Conservation (phyloP, 148 eudicot genomes). For the Polygonum maritimum region DNA sequence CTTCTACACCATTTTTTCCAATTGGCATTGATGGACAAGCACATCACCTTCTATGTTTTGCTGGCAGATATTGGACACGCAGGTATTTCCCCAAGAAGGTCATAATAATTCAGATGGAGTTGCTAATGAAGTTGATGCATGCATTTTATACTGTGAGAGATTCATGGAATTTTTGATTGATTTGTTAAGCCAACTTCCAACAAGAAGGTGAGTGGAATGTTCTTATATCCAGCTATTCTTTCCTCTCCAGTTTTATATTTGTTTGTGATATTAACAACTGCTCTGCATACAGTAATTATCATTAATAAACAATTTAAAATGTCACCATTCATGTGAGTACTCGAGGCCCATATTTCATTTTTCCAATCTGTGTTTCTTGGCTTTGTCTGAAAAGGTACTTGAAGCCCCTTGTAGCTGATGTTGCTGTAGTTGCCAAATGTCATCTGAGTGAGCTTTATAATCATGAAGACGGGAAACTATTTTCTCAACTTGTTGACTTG, state of each 20-base stretch:
- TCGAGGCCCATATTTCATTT: neutral
- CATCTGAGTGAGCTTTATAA: conserved; percentile 82
- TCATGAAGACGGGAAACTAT: conserved; percentile 83
- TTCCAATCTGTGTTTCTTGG: conserved; percentile 3
- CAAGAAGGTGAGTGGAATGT: conserved; percentile 55
- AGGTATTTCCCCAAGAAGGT: conserved; percentile 37
- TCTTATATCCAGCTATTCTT: neutral
- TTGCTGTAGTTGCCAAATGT: conserved; percentile 93
- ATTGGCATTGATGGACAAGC: neutral
- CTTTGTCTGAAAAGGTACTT: conserved; percentile 38
- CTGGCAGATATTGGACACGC: conserved; percentile 64
- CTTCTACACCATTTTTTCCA: neutral
- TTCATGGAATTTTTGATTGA: conserved; percentile 96
- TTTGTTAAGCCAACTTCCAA: conserved; percentile 90
- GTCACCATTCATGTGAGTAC: neutral
- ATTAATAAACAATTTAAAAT: neutral
- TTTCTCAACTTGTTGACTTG: conserved; percentile 94
- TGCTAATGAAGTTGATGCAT: conserved; percentile 52
- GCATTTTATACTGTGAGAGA: conserved; percentile 81
- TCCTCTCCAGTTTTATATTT: neutral
- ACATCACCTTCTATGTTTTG: neutral
- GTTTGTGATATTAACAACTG: neutral
- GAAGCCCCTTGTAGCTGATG: conserved; percentile 92
- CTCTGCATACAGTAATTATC: neutral
- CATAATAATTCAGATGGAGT: conserved; percentile 26